phyloP scores from a whole-genome alignment of 345 rosid species.

The Eucalyptus sp. region DNA sequence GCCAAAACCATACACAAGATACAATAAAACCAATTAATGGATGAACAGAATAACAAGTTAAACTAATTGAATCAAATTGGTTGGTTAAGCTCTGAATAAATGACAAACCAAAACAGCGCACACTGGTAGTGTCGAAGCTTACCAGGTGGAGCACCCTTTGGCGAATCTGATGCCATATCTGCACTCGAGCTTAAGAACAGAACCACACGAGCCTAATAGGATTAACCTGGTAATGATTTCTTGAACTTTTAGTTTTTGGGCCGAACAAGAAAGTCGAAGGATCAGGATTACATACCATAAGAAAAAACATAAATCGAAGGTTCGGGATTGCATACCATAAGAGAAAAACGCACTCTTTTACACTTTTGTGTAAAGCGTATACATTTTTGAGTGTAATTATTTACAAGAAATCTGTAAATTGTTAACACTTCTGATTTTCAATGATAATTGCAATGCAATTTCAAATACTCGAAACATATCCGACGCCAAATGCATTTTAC shows the following conservation, averaged over 20 bases:
- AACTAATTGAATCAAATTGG: background rate
- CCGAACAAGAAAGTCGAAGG: background rate
- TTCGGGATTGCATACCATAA: background rate
- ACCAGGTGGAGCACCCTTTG: constrained; percentile 1
- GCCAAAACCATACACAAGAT: background rate
- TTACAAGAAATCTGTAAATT: background rate
- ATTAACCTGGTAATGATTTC: background rate
- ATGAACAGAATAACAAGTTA: background rate
- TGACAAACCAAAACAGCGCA: background rate
- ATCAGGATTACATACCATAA: background rate
- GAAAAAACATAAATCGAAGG: background rate
- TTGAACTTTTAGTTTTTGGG: background rate
- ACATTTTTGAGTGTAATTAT: background rate
- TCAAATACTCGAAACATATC: background rate
- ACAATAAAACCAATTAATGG: background rate
- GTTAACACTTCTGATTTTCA: background rate
- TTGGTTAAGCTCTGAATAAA: background rate
- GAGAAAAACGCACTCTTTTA: background rate
- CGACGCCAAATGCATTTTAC: background rate
- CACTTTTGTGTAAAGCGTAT: background rate
- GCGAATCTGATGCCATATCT: background rate
- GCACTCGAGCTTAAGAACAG: background rate
- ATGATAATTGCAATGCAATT: background rate
- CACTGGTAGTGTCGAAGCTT: background rate
- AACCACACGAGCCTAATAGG: background rate